Percentiles rank a stretch among this genome's conserved stretches.
Evolutionary conservation across 116 monocot species (phyloP).

Genomic region (Trichopus zeylanicus): DNA sequence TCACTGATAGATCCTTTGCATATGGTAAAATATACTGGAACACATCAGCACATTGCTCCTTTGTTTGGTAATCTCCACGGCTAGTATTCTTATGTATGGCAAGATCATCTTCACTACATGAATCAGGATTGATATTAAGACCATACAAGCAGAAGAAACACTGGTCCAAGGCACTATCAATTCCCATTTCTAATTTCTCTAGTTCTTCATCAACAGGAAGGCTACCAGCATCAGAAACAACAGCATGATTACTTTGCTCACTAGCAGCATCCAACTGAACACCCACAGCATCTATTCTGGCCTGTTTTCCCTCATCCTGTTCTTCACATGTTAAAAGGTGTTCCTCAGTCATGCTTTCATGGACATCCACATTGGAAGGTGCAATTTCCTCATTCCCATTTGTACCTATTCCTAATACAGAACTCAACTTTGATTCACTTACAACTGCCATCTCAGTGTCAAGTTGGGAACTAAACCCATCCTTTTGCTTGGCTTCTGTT

Average conservation of each 20-base stretch:
- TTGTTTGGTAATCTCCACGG: conserved; percentile 95
- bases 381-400: conserved; percentile 34
- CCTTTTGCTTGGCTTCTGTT: conserved; percentile 8
- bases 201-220: too few species aligned
- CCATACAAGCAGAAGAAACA: conserved; percentile 96
- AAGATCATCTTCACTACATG: too few species aligned
- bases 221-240: too few species aligned
- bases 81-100: too few species aligned
- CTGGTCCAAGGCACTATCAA: conserved; percentile 96
- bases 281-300: conserved; percentile 17
- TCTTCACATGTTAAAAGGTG: conserved; percentile 21
- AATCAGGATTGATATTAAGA: conserved; percentile 76
- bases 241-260: conserved; percentile 8
- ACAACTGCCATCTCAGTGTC: conserved; percentile 9
- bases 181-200: too few species aligned
- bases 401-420: conserved; percentile 22
- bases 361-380: conserved; percentile 13
- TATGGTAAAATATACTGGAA: too few species aligned
- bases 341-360: conserved; percentile 24
- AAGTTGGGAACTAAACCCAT: conserved; percentile 8
- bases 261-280: conserved; percentile 9
- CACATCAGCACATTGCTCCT: conserved; percentile 95
- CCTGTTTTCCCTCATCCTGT: conserved; percentile 20
- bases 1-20: conserved; percentile 78
- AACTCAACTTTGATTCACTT: conserved; percentile 12